Base-by-base conservation (phyloP, 2,329 filamentous ascomycete species). In the Herpotrichia juniperi region DNA sequence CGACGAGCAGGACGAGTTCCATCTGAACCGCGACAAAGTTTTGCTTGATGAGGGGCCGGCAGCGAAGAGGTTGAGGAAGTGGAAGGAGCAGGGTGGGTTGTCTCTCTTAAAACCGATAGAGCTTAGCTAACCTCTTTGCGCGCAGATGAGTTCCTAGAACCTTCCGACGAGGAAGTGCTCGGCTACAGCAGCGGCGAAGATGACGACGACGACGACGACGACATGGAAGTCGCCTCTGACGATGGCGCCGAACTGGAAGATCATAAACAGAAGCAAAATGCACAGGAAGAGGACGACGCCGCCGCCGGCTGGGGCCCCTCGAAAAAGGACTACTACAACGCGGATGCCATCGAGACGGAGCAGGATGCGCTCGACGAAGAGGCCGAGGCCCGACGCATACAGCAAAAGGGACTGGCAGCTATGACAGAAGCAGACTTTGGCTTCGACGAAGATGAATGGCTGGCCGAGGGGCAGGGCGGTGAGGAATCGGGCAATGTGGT, bases 401-500 rank as follows among this genome's bases (percentile, higher is more conserved):
- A 97, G 73, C 87, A 92, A 75, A 97, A 96, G 81, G 93, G 94
- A 69, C 75, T 97, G 21, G 83, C 91, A 62, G 87, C 89, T 60
- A 94, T 99, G 90, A 85, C 86, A 5, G 93, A 96, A 61, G 89
- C 89, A 32, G 94, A 99, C 70, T 99, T 97, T 68, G 88, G 91
- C 8, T 96, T 97, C 59, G 92, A 97, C 64, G 90, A 96, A 67
- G 83, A 86, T 35, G 92, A 96, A 61, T 97, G 93, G 94, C 72
- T 87, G 31, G 85, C 83, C 22, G 58, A 72, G 32, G 75, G 79
- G 79, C 14, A 77, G 7, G 78, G 79, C 1, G 78, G 80, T 28
- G 78, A 79, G 44, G 64, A 70, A 51, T 55, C 58, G 5, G 69
- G 72, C 21, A 83, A 86, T 14, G 82, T 87, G n/a, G 85, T 96